A percentile compares a stretch with the other conserved stretches of the same genome.
Conservation (phyloP, 139 green algal genomes). For the Chlamydomonas incerta region DNA sequence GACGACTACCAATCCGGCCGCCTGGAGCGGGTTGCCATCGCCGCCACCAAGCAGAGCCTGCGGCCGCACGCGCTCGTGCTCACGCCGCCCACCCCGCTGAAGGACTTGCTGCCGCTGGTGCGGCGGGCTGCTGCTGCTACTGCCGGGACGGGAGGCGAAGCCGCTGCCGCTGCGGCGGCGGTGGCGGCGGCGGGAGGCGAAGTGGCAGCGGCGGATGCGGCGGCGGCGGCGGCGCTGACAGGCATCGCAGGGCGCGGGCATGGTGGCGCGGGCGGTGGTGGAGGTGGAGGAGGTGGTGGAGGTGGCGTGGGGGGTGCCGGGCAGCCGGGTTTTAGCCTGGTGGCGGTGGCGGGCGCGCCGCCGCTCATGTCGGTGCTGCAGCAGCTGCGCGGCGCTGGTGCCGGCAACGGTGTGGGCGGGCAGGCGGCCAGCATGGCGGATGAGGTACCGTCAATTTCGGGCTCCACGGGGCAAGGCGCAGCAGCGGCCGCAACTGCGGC, state of each 20-base stretch:
- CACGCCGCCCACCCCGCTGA: conserved; percentile 46
- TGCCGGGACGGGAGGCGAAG: too few species aligned
- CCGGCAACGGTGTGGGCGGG: too few species aligned
- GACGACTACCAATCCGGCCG: conserved; percentile 45
- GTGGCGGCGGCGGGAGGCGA: neutral
- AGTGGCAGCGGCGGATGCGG: conserved; percentile 22
- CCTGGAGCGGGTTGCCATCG: conserved; percentile 82
- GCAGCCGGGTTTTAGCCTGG: neutral
- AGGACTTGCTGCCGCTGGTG: conserved; percentile 43
- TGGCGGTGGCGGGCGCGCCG: conserved; percentile 60
- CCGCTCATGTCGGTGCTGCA: conserved; percentile 54
- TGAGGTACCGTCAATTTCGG: too few species aligned
- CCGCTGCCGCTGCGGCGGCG: neutral
- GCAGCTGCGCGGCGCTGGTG: neutral
- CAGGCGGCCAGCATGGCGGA: neutral
- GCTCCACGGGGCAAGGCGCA: too few species aligned
- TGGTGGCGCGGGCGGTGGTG: neutral
- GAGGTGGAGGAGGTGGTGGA: conserved; percentile 24
- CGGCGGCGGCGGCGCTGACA: conserved; percentile 2
- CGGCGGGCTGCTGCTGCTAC: neutral
- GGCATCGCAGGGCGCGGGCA: neutral
- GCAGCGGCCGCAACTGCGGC: neutral
- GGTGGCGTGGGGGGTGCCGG: neutral
- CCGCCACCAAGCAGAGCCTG: conserved; percentile 91
- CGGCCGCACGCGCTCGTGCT: conserved; percentile 71